Evolutionary conservation across 306 rosid species (phyloP), one percentile per base, ranked within the genome.

Genomic region (Urtica urens): DNA sequence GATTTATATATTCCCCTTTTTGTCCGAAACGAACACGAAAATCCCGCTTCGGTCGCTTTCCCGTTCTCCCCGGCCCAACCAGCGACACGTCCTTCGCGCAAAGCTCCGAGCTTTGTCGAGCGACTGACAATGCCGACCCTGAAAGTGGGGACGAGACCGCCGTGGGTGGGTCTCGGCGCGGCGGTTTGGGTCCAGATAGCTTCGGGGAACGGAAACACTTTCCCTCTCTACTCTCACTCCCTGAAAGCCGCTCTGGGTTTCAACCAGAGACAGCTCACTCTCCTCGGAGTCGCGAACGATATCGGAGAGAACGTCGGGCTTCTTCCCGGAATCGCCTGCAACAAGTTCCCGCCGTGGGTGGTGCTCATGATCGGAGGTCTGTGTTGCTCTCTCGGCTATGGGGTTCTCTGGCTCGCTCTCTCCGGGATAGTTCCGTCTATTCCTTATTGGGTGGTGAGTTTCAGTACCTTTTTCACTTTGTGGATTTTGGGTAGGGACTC

Each of bases 111-210:
- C 33, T 28, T 28, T 28, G 4, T 28, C n/a, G n/a, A 10, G 0
- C 1, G 4, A 10, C 10, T 0, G 4, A 3, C 24, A 28, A 70
- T 72, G 81, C 60, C 18, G 72, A 63, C 21, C 7, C n/a, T 85
- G 30, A 85, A 85, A 53, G 80, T 24, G 45, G 95, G 95, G 3
- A 75, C 64, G 0, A 59, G 87, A 14, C 95, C 95, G 22, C 95
- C 93, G 30, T 85, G 95, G 95, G 93, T 85, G 61, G 95, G 87
- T 0, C 58, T 85, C 7, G 93, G 87, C 60, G 95, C 84, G 7
- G 75, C 84, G 0, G 93, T 81, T 6, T 85, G 95, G 95, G 63
- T 81, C 18, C 84, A 75, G 40, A 69, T 81, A 16, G 87, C 78
- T 0, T 62, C 83, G 0, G 95, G 93, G 45, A 78, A 73, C 44